Conservation (phyloP, 176 grass and related monocot genomes). For the Musa acuminata region DNA sequence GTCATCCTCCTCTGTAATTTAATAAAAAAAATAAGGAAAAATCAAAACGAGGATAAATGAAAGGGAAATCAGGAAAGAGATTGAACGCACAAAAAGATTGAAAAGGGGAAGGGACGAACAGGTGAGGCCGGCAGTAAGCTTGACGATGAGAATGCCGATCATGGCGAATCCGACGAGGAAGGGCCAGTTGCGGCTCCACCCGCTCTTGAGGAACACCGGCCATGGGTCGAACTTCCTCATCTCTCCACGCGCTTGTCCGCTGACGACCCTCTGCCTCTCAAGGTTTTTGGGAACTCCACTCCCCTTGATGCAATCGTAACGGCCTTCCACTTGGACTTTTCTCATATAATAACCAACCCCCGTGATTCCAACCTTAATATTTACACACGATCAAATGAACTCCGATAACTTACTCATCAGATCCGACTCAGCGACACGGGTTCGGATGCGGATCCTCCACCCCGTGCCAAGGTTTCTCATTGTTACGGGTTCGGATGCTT, state of each 20-base stretch:
- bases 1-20: slow-evolving; percentile 2
- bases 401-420: too few species aligned
- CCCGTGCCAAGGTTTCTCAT: too few species aligned
- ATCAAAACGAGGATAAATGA: not conserved
- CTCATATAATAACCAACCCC: too few species aligned
- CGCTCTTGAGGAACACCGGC: slow-evolving; percentile 87
- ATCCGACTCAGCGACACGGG: too few species aligned
- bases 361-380: too few species aligned
- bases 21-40: not conserved
- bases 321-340: too few species aligned
- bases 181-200: slow-evolving; percentile 58
- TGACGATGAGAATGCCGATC: slow-evolving; percentile 50
- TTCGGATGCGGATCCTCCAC: too few species aligned
- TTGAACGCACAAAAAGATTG: not conserved
- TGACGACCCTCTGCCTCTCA: too few species aligned
- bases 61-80: not conserved
- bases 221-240: slow-evolving; percentile 78
- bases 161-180: slow-evolving; percentile 77
- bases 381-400: too few species aligned
- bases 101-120: not conserved
- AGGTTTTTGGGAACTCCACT: too few species aligned
- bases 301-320: too few species aligned
- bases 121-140: slow-evolving; percentile 53
- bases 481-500: too few species aligned
- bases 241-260: not conserved